Evolutionary conservation across 345 rosid species (phyloP), one percentile per base, ranked within the genome.

Genomic region (Crucihimalaya himalaica): DNA sequence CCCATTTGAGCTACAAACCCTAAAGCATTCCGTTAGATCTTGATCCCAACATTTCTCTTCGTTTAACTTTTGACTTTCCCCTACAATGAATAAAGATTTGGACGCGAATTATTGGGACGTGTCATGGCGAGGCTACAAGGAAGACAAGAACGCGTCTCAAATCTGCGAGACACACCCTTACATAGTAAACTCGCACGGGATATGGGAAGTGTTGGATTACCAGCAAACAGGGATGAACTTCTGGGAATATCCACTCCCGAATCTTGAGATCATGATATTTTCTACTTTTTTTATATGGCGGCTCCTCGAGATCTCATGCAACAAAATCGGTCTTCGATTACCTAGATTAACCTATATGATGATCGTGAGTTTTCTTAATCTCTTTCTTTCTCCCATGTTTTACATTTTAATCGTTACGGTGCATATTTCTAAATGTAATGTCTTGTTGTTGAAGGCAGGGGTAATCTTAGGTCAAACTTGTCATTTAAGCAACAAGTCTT

Each of bases 181-280:
- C n/a, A 15, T 32, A 12, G 20, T 72, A 57, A 70, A 69, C 66
- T 79, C 82, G 12, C 23, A 46, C 4, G 82, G 82, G 6, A 7
- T 79, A 46, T 73, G 81, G 81, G 81, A 79, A 28, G 60, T 10
- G 18, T 14, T 48, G 50, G 37, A 0, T 55, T 18, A 19, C 68
- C 39, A 62, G 39, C 1, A 23, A 66, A 27, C 6, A 37, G 82
- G 62, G 9, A 63, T 67, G 75, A 46, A 15, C 14, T 67, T 79
- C 16, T 79, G 79, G 82, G 79, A 69, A 50, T 79, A 79, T 47
- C 78, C 82, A 0, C 68, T 79, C 7, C 82, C 82, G 0, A 73
- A 73, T 62, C 67, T 79, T 3, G 71, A 68, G 68, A 68, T 73
- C 69, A 5, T 73, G 1, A 68, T 79, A 0, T 9, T 79, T 34